These are phyloP conservation scores for Hyaloscypha finlandica DNA, from an alignment of 495 filamentous ascomycete species.

Conservation along the genomic window DNA sequence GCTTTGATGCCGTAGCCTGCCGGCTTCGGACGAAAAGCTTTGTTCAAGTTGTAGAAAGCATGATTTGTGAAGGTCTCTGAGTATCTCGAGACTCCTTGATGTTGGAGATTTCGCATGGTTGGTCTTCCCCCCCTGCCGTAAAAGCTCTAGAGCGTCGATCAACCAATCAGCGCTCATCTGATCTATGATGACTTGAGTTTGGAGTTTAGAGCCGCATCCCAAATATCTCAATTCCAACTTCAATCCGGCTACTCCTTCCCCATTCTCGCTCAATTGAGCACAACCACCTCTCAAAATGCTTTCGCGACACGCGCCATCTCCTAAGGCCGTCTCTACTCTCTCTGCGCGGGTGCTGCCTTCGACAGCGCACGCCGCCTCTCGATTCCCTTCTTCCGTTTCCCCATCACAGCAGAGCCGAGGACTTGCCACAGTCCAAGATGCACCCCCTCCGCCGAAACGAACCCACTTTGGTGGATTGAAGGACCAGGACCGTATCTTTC, in stretches of 20 bases:
- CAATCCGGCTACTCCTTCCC: slow-evolving; percentile 16
- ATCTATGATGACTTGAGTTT: slow-evolving; percentile 24
- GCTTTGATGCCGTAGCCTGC: background rate
- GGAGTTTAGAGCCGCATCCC: background rate
- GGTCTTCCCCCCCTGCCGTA: slow-evolving; percentile 12
- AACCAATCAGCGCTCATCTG: slow-evolving; percentile 21
- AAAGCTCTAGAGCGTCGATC: slow-evolving; percentile 1
- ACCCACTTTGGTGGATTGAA: slow-evolving; percentile 78
- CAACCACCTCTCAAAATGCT: slow-evolving; percentile 39
- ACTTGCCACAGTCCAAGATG: slow-evolving; percentile 91
- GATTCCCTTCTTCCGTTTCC: slow-evolving; percentile 39
- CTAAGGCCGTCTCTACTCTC: slow-evolving; percentile 52
- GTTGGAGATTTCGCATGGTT: background rate
- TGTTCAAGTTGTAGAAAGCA: background rate
- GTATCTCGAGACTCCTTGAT: background rate
- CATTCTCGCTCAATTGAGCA: slow-evolving; percentile 34
- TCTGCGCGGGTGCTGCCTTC: slow-evolving; percentile 58
- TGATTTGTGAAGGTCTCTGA: background rate
- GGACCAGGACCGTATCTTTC: slow-evolving; percentile 98
- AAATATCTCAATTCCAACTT: slow-evolving; percentile 22
- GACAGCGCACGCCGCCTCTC: slow-evolving; percentile 37
- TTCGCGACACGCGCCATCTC: slow-evolving; percentile 39
- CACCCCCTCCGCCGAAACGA: slow-evolving; percentile 65
- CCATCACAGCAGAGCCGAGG: slow-evolving; percentile 52
- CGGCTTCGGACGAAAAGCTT: background rate